These are phyloP conservation scores for Gomphus bonarii DNA, from an alignment of 1,284 basidiomycete genomes.

Conservation along the genomic window DNA sequence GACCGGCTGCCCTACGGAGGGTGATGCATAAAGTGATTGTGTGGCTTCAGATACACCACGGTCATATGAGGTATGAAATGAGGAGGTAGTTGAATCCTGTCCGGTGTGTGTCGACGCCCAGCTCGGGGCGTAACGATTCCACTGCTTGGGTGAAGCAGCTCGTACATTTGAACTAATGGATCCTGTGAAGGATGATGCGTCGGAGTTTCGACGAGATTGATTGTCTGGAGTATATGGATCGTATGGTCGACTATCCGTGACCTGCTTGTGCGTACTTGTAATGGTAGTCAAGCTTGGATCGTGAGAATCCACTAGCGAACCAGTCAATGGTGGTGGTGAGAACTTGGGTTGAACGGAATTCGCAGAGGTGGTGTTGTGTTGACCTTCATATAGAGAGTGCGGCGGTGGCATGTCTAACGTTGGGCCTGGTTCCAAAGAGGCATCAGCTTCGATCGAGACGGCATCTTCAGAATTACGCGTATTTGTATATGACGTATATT, in stretches of 20 bases:
- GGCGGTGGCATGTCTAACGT: not conserved
- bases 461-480: not conserved
- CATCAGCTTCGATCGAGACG: not conserved
- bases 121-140: conserved; percentile 14
- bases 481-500: not conserved
- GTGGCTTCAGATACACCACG: not conserved
- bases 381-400: not conserved
- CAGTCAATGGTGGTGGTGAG: not conserved
- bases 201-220: conserved; percentile 14
- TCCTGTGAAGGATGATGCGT: conserved; percentile 7
- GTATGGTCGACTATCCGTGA: conserved; percentile 8
- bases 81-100: not conserved
- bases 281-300: not conserved
- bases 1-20: not conserved
- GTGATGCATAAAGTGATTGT: not conserved
- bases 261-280: not conserved
- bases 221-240: conserved; percentile 18
- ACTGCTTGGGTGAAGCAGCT: not conserved
- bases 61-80: not conserved
- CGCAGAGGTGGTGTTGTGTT: not conserved
- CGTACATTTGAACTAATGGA: not conserved
- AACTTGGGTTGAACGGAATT: not conserved
- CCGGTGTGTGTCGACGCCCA: conserved; percentile 9
- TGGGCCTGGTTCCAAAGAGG: not conserved
- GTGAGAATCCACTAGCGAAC: not conserved